These are phyloP conservation scores for Chaetomiaceae sp. DNA, from an alignment of 2,329 filamentous ascomycete genomes.

Conservation along the genomic window DNA sequence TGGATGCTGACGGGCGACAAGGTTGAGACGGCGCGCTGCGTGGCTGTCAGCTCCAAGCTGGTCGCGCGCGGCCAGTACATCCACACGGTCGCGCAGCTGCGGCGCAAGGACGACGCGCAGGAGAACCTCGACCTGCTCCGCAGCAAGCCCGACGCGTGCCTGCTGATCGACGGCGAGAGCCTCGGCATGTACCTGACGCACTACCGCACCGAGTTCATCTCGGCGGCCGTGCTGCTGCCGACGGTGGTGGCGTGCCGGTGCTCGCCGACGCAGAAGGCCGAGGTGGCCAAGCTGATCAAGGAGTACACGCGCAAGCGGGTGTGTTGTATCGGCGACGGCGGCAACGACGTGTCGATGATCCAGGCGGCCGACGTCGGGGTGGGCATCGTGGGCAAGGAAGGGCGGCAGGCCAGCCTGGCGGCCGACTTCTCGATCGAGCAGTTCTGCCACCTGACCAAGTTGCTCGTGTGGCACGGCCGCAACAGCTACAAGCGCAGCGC, in stretches of 20 bases:
- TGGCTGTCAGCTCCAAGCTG: conserved; percentile 89
- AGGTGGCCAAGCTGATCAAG: conserved; percentile 85
- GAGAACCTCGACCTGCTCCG: conserved; percentile 84
- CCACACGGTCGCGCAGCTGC: conserved; percentile 82
- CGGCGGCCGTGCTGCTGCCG: conserved; percentile 77
- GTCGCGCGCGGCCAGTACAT: conserved; percentile 93
- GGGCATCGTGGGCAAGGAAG: conserved; percentile 96
- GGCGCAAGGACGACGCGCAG: conserved; percentile 75
- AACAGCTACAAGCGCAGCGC: conserved; percentile 96
- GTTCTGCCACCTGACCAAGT: conserved; percentile 89
- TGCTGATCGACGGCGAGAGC: conserved; percentile 93
- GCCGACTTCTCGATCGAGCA: conserved; percentile 96
- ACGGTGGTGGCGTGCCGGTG: conserved; percentile 95
- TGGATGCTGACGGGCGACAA: conserved; percentile 99
- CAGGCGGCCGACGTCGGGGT: conserved; percentile 97
- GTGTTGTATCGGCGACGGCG: conserved; percentile 95
- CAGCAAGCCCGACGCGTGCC: conserved; percentile 77
- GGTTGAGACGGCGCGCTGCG: conserved; percentile 93
- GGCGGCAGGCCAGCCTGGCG: conserved; percentile 85
- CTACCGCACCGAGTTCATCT: conserved; percentile 80
- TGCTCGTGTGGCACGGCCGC: conserved; percentile 97
- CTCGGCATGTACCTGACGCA: conserved; percentile 75
- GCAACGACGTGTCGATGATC: conserved; percentile 99
- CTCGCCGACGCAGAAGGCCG: conserved; percentile 94
- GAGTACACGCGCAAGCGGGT: conserved; percentile 89